Percentiles rank a stretch among this genome's conserved stretches.
Conservation (phyloP, 2,329 filamentous ascomycete genomes). For the Talaromyces sp. region DNA sequence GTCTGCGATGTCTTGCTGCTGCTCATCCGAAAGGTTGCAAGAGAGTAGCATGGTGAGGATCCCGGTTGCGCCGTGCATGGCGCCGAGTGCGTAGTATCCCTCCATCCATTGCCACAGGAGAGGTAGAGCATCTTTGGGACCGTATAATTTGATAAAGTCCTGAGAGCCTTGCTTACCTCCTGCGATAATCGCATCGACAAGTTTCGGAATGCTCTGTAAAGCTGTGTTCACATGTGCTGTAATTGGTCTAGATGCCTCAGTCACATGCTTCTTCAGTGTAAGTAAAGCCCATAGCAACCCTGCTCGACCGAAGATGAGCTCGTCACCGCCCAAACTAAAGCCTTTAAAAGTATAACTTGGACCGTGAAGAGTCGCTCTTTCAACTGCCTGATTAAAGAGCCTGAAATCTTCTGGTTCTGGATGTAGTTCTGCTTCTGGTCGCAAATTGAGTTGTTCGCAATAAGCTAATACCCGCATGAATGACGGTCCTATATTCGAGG, state of each 20-base stretch:
- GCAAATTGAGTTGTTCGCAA: constrained; percentile 15
- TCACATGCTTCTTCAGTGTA: constrained; percentile 30
- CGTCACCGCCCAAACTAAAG: constrained; percentile 34
- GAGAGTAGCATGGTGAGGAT: constrained; percentile 37
- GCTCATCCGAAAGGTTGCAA: constrained; percentile 25
- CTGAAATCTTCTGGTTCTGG: constrained; percentile 29
- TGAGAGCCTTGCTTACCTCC: constrained; percentile 31
- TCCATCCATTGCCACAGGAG: constrained; percentile 43
- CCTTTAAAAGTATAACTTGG: constrained; percentile 26
- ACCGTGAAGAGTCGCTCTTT: constrained; percentile 30
- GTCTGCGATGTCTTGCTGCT: constrained; percentile 32
- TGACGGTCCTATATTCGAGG: constrained; percentile 25
- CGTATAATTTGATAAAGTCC: constrained; percentile 31
- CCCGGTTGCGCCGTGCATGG: constrained; percentile 29
- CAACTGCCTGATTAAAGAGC: constrained; percentile 28
- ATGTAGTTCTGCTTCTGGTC: constrained; percentile 2
- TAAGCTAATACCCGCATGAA: constrained; percentile 28
- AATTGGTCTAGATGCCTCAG: constrained; percentile 19
- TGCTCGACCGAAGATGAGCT: constrained; percentile 38
- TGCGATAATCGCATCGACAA: constrained; percentile 33
- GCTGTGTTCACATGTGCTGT: constrained; percentile 23
- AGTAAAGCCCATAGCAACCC: constrained; percentile 37
- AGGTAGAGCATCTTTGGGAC: constrained; percentile 31
- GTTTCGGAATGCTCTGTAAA: constrained; percentile 28
- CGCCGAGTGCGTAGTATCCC: constrained; percentile 35